A percentile compares a stretch with the other conserved stretches of the same genome.
Conservation (phyloP, 441 rosid species). For the Gossypium davidsonii region DNA sequence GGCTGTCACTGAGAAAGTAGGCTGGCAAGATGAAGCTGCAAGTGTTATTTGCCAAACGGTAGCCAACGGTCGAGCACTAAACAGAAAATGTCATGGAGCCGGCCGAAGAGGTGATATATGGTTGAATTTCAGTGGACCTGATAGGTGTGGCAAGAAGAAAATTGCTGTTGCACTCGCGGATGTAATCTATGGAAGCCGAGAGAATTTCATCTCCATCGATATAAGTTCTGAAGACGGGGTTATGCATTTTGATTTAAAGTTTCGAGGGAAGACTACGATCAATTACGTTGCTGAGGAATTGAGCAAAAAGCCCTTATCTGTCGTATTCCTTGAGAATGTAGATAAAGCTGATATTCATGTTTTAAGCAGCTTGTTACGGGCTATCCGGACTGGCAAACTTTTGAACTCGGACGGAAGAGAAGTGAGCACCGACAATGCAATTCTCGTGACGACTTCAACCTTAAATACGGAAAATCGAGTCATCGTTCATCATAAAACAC, state of each 20-base stretch:
- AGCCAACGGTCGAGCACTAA: conserved; percentile 24
- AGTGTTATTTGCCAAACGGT: conserved; percentile 33
- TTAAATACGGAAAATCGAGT: neutral
- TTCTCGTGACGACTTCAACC: conserved; percentile 38
- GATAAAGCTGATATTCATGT: conserved; percentile 61
- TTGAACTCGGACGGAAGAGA: conserved; percentile 67
- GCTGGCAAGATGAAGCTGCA: conserved; percentile 61
- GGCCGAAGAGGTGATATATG: conserved; percentile 54
- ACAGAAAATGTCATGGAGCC: conserved; percentile 13
- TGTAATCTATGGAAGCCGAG: conserved; percentile 45
- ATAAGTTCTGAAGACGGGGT: conserved; percentile 37
- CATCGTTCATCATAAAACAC: neutral
- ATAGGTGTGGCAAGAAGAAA: conserved; percentile 47
- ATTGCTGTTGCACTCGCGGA: conserved; percentile 64
- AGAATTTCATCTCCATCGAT: conserved; percentile 53
- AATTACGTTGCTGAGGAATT: conserved; percentile 64
- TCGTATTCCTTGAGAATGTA: conserved; percentile 72
- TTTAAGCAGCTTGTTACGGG: conserved; percentile 44
- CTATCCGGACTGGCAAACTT: conserved; percentile 57
- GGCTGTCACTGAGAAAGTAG: conserved; percentile 43
- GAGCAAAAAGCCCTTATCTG: conserved; percentile 55
- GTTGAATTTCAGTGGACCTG: conserved; percentile 68
- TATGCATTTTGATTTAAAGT: conserved; percentile 9
- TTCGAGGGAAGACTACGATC: conserved; percentile 65
- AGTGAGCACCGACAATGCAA: conserved; percentile 49